Conservation (phyloP, 2,329 filamentous ascomycete genomes). For the Fusarium sp. region DNA sequence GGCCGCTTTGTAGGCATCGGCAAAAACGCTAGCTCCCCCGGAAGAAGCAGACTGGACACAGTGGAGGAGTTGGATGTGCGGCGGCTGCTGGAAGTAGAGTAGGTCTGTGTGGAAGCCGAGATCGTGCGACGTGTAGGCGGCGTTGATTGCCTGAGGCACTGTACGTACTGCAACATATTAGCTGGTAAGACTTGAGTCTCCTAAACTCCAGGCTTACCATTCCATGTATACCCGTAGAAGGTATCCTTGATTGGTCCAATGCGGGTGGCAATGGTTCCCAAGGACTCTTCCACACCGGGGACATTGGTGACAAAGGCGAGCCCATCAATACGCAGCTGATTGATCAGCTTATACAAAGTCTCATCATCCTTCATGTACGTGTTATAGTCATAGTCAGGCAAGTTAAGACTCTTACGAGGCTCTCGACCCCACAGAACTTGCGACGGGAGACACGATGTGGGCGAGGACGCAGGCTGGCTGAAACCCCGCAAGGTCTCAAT, state of each 20-base stretch:
- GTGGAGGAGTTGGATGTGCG: neutral
- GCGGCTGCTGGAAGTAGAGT: conserved; percentile 1
- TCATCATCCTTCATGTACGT: neutral
- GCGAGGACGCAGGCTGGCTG: neutral
- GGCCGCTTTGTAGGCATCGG: neutral
- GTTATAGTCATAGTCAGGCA: neutral
- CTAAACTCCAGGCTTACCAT: too few species aligned
- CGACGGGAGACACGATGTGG: neutral
- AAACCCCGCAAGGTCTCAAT: neutral
- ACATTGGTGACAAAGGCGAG: conserved; percentile 1
- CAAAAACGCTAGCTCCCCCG: neutral
- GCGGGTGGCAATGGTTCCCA: neutral
- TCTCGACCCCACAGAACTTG: neutral
- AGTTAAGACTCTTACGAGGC: neutral
- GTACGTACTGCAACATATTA: neutral
- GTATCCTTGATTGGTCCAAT: conserved; percentile 2
- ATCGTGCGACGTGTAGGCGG: neutral
- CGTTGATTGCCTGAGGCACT: neutral
- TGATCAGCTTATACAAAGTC: neutral
- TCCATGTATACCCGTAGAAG: conserved; percentile 6
- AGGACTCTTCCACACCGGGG: neutral
- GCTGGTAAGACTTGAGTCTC: too few species aligned
- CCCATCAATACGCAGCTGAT: neutral
- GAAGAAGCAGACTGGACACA: conserved; percentile 4
- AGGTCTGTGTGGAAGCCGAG: conserved; percentile 6